Base-by-base conservation (phyloP, 345 rosid genomes). In the Salix koriyanagi region DNA sequence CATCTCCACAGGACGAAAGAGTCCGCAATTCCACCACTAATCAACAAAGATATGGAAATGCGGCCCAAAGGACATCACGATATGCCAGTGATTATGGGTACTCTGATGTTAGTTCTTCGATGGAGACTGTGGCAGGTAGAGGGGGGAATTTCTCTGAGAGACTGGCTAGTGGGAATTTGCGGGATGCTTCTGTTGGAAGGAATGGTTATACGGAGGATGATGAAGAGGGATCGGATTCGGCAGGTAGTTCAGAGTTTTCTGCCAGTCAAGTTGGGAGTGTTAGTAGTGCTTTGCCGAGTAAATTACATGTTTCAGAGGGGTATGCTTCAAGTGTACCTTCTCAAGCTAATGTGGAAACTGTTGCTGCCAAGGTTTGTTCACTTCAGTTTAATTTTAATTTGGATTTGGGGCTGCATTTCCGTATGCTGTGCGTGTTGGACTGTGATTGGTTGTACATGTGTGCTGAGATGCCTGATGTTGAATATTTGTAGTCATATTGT, bases 41-140 rank as follows among this genome's bases (percentile, higher is more conserved):
- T 42, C 58, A 67, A 23, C 69, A 18, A 30, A 42, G 79, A 61
- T 66, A 36, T 34, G 48, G 64, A 44, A 77, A 60, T 61, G 69
- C 69, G 1, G 69, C 28, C 0, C 62, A 32, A 9, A 56, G 81
- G 16, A 42, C 41, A 12, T 1, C 81, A 4, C 86, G 75, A 67
- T 87, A 88, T 73, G 84, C 75, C 2, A 86, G 85, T 83, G 92
- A 84, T 79, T 86, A 77, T 70, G 74, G 81, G 7, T 86, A 86
- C 77, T 92, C 99, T 13, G 96, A 95, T 81, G 93, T 93, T 65
- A 91, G 91, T 79, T 93, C 99, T 18, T 95, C 99, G 0, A 83
- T 83, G 91, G 99, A 95, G 60, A 91, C 97, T 18, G 34, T 88
- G 65, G 81, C 77, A 2, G 88, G 82, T 28, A 74, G 79, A 74